Conservation (phyloP, 1,139 yeast species). For the Kluyveromyces sp. region DNA sequence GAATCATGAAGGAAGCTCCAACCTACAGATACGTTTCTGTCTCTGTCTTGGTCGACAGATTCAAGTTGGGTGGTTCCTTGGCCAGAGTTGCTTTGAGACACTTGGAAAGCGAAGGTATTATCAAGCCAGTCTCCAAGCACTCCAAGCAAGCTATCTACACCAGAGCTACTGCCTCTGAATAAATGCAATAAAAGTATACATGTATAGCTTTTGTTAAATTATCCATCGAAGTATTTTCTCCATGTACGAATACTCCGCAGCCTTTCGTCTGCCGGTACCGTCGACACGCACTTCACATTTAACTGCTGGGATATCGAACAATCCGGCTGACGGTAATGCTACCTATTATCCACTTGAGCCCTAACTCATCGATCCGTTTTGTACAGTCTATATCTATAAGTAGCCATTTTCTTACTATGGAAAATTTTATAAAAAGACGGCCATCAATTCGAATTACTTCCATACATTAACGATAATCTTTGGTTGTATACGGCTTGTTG, state of each 20-base stretch:
- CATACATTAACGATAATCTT: too few relatives aligned
- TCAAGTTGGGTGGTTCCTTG: slow-evolving; percentile 97
- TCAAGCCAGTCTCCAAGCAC: slow-evolving; percentile 91
- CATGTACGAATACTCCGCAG: background rate
- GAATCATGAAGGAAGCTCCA: slow-evolving; percentile 98
- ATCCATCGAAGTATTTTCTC: slow-evolving; percentile 7
- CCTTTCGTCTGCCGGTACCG: background rate
- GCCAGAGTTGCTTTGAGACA: slow-evolving; percentile 98
- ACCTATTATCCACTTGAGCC: background rate
- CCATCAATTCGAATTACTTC: too few relatives aligned
- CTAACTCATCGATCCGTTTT: background rate
- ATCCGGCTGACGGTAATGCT: background rate
- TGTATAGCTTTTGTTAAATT: slow-evolving; percentile 7
- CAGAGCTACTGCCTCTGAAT: slow-evolving; percentile 61
- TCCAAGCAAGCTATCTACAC: slow-evolving; percentile 96
- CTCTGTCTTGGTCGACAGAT: slow-evolving; percentile 97
- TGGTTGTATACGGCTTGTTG: too few relatives aligned
- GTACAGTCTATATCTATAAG: too few relatives aligned
- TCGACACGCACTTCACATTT: too few relatives aligned
- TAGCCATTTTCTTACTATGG: background rate
- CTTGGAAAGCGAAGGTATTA: slow-evolving; percentile 91
- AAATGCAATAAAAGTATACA: slow-evolving; percentile 24
- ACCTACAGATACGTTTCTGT: slow-evolving; percentile 97
- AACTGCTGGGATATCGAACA: background rate
- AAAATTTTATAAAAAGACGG: background rate